These are phyloP conservation scores for Amoebophrya sp. DNA, from an alignment of 169 alveolate species.

Conservation along the genomic window DNA sequence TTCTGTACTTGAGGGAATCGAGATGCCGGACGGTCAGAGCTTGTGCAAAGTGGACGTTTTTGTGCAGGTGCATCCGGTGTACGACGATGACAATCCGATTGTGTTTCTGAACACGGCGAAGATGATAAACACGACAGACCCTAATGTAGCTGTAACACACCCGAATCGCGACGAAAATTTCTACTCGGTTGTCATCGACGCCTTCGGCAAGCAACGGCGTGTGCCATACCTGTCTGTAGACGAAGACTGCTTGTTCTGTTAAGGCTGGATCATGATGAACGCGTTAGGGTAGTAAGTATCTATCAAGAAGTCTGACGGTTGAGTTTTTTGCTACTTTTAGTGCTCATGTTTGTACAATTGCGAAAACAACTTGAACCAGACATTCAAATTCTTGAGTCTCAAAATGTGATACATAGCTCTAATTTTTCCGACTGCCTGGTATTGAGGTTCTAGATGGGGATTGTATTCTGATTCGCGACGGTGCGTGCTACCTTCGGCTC, in stretches of 20 bases:
- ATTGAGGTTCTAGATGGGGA: not conserved
- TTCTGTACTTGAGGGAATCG: not conserved
- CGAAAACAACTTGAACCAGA: no score
- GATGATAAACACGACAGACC: not conserved
- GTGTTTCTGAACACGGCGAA: not conserved
- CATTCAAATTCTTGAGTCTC: no score
- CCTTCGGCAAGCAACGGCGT: not conserved
- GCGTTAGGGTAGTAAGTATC: no score
- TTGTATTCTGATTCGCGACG: not conserved
- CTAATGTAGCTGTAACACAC: not conserved
- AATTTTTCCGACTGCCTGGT: not conserved
- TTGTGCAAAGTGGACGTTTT: slow-evolving; percentile 1
- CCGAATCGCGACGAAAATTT: not conserved
- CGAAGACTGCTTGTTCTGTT: slow-evolving; percentile 9
- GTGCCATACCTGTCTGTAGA: not conserved
- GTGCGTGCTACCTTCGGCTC: not conserved
- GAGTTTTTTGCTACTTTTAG: no score
- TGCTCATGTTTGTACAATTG: no score
- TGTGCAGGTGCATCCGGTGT: slow-evolving; percentile 9
- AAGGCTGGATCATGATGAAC: no score
- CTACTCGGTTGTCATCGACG: not conserved
- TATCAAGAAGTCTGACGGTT: no score
- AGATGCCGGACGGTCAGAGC: not conserved
- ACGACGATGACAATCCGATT: not conserved
- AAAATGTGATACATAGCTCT: no score